Base-by-base conservation (phyloP, 2,329 filamentous ascomycete species). In the Claviceps citrina region DNA sequence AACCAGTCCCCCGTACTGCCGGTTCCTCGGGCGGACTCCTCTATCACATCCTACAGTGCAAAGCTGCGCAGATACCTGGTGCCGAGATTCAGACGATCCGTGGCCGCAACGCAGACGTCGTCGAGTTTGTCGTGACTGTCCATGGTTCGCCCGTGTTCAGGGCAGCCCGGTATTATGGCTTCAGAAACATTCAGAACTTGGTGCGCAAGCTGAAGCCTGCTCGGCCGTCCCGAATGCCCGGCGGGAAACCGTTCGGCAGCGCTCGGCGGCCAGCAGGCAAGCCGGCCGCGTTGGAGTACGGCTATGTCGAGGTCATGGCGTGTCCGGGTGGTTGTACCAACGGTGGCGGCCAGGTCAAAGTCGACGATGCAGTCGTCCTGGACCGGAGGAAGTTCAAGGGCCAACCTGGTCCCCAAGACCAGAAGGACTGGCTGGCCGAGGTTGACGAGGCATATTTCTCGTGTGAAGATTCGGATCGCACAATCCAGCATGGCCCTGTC, bases 271-370 rank as follows among this genome's bases (percentile, higher is more conserved):
- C 65, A 5, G 64, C 58, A 13, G 72, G 63, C 6, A 72, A 71
- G 49, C 51, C 64, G 15, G 56, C 59, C 15, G 53, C 58, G 15
- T 60, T 73, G 6, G 84, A 94, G 27, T 87, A 87, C 57, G 73
- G 81, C n/a, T 96, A 93, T 60, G 83, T 96, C 22, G 91, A 98
- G 62, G 91, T 98, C 43, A 98, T 98, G 91, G 91, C 91, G 12
- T 98, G 91, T 59, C 91, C 91, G 0, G 91, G 91, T n/a, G 91
- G 91, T 3, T 98, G 91, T 63, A 98, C 91, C 40, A 98, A 98
- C 52, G 91, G 91, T 2, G 91, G 91, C 28, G 91, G 91, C 1
- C 91, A 98, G 64, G 79, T 98, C 56, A 94, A 94, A 55, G 75
- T 84, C 20, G 83, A 85, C 39, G 91, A 96, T 56, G 75, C 82